phyloP scores from a whole-genome alignment of 805 yeast genomes.

The Cyberlindnera japonica region DNA sequence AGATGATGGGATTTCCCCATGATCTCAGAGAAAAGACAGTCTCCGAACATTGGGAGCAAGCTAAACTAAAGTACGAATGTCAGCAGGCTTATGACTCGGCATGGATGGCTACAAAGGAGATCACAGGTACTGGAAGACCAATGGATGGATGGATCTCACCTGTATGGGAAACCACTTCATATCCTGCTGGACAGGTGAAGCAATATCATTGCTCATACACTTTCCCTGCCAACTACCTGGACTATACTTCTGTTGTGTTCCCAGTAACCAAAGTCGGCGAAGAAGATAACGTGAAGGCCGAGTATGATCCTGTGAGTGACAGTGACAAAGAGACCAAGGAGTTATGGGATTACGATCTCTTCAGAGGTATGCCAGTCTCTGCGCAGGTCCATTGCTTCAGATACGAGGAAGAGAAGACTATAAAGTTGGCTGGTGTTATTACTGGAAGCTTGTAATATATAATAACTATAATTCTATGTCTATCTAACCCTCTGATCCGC shows the following conservation, averaged over 20 bases:
- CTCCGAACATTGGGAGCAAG: constrained; percentile 40
- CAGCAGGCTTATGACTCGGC: constrained; percentile 36
- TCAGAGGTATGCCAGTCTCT: constrained; percentile 51
- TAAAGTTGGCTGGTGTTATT: constrained; percentile 21
- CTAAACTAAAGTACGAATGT: constrained; percentile 31
- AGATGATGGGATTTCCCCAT: constrained; percentile 27
- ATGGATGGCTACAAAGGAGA: constrained; percentile 33
- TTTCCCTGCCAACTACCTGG: constrained; percentile 37
- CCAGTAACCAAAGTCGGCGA: constrained; percentile 41
- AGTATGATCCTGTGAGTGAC: constrained; percentile 24
- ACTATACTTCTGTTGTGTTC: constrained; percentile 39
- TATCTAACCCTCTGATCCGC: constrained; percentile 44
- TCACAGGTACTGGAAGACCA: constrained; percentile 36
- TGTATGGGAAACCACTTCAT: constrained; percentile 39
- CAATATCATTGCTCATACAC: constrained; percentile 42
- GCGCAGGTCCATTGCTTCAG: constrained; percentile 53
- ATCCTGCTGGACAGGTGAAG: constrained; percentile 36
- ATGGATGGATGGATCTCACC: constrained; percentile 51
- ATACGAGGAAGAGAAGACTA: constrained; percentile 48
- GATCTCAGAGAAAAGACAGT: constrained; percentile 11
- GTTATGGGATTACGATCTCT: constrained; percentile 44
- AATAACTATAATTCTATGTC: not conserved
- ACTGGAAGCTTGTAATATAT: not conserved
- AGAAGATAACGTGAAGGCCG: constrained; percentile 31
- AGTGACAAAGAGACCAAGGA: constrained; percentile 32